Evolutionary conservation across 2,329 filamentous ascomycete species (phyloP).

Genomic region (Talaromyces sp.): DNA sequence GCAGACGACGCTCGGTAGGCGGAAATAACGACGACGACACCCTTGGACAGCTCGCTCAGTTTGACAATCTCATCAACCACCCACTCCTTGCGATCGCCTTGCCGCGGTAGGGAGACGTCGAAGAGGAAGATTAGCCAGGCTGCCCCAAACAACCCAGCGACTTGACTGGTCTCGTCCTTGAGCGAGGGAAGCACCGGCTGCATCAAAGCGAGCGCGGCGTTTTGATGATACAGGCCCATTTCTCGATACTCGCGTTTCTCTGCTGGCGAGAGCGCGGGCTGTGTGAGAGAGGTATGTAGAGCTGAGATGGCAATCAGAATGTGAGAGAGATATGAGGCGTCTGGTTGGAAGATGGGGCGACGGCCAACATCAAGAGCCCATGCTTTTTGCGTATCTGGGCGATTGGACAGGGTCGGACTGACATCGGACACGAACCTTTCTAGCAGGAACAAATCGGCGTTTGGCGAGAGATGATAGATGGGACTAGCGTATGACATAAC

Average conservation of each 20-base stretch:
- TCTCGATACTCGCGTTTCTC: background rate
- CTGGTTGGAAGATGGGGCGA: background rate
- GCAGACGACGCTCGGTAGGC: background rate
- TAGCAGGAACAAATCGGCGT: background rate
- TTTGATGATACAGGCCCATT: slow-evolving; percentile 1
- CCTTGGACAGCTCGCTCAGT: slow-evolving; percentile 6
- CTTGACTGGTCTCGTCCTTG: background rate
- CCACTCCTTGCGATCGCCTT: background rate
- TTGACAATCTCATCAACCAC: slow-evolving; percentile 4
- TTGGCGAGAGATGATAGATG: background rate
- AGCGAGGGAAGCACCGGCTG: background rate
- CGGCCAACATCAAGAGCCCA: slow-evolving; percentile 1
- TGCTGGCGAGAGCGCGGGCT: background rate
- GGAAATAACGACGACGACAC: background rate
- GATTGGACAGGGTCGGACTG: slow-evolving; percentile 1
- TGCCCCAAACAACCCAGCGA: background rate
- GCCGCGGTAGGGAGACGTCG: slow-evolving; percentile 1
- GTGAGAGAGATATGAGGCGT: slow-evolving; percentile 5
- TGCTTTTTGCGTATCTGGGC: slow-evolving; percentile 1
- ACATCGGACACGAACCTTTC: slow-evolving; percentile 4
- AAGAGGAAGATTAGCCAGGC: slow-evolving; percentile 4
- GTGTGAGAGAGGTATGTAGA: slow-evolving; percentile 1
- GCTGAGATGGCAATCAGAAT: slow-evolving; percentile 4
- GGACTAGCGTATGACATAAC: background rate
- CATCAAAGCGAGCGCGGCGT: slow-evolving; percentile 1